Evolutionary conservation across 345 rosid genomes (phyloP).

Genomic region (Noccaea bulbosa): DNA sequence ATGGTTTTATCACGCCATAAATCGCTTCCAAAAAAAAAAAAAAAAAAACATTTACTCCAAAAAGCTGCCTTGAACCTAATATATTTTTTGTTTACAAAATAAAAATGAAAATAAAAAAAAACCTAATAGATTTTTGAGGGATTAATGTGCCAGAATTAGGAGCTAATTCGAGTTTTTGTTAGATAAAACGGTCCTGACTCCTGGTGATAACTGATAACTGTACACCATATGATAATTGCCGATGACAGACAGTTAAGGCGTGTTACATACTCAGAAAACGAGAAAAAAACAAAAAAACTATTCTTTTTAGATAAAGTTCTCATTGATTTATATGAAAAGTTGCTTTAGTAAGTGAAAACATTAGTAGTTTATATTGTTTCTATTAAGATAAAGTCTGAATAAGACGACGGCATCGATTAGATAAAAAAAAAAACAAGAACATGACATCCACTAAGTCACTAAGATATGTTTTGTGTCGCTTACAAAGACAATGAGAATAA

Average conservation of each 20-base stretch:
- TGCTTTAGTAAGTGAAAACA: neutral
- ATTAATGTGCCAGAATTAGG: neutral
- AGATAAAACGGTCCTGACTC: neutral
- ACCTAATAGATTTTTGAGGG: neutral
- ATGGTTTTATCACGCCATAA: conserved; percentile 10
- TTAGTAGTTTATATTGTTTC: too few relatives aligned
- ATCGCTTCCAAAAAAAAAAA: neutral
- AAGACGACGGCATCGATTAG: conserved; percentile 6
- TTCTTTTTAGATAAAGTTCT: neutral
- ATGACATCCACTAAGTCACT: conserved; percentile 40
- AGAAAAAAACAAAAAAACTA: neutral
- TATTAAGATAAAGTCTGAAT: conserved; percentile 32
- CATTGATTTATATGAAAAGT: neutral
- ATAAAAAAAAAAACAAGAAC: conserved; percentile 21
- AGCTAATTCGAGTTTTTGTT: neutral
- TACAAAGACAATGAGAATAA: neutral
- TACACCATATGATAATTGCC: conserved; percentile 6
- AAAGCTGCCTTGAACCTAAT: neutral
- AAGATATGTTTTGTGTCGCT: neutral
- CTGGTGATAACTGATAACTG: too few relatives aligned
- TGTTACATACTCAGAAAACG: conserved; percentile 29
- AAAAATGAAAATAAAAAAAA: too few relatives aligned
- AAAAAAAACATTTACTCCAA: neutral
- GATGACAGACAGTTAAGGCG: conserved; percentile 3
- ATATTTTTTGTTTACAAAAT: neutral